Base-by-base conservation (phyloP, 805 yeast species). In the Lipomyces chichibuensis region DNA sequence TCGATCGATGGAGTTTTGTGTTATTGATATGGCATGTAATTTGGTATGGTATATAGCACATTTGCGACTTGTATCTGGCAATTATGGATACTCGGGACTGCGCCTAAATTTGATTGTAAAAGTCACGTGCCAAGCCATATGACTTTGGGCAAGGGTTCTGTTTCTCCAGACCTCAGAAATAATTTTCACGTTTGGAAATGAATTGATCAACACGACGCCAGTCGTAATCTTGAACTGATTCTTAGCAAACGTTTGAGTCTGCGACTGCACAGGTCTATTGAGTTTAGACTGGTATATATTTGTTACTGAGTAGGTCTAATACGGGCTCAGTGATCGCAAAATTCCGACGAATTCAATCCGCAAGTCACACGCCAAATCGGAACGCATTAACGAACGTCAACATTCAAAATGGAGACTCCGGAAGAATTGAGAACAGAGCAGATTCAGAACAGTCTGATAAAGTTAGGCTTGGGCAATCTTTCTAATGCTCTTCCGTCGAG, bases 391-490 rank as follows among this genome's bases (percentile, higher is more conserved):
- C 14, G 2, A 37, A 13, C 39, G 3, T 37, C 39, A 37, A 37
- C 23, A 2, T 17, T 43, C 11, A 43, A 3, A 17, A 43, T 43
- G 49, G 49, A 43, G 49, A 17, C 49, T 43, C 49, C 49, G 23
- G 49, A 43, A n/a, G 49, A 43, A 43, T 7, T 43, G 11, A 43
- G 49, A n/a, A 43, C 49, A 5, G 49, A 43, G 49, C 49, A 43
- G 49, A 43, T 43, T 43, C 49, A 43, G 49, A n/a, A 43, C 23
- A 43, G 49, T n/a, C 49, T 43, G 49, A 43, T 43, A 43, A 43
- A 43, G 49, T 7, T 43, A n/a, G 49, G 49, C 23, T 43, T 43
- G 49, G 49, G 49, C 23, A n/a, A 43, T n/a, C 49, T 43, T 43
- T 43, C 49, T 23, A 43, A 43, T 0, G 49, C 23, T n/a, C 49